phyloP scores from a whole-genome alignment of 1,284 basidiomycete genomes.

The Leccinum olivaceoglutinosum region DNA sequence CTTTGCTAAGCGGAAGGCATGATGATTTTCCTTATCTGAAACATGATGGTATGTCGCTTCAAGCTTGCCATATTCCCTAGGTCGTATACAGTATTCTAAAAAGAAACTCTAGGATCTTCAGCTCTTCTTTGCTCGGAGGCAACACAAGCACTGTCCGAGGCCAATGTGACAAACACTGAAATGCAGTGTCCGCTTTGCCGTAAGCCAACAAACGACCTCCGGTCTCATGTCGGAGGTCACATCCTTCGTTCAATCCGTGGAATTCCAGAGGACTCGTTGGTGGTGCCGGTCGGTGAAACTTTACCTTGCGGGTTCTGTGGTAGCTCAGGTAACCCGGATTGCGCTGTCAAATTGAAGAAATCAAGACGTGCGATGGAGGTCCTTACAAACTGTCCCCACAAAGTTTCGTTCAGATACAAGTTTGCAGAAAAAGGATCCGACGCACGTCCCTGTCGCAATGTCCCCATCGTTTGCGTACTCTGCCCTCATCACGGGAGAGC shows the following conservation, averaged over 20 bases:
- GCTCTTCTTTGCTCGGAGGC: neutral
- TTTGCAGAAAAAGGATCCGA: no score
- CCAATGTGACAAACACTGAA: neutral
- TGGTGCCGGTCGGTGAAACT: no score
- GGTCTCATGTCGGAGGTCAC: conserved; percentile 1
- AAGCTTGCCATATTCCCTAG: neutral
- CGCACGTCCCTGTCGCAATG: no score
- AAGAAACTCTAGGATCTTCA: neutral
- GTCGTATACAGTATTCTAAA: neutral
- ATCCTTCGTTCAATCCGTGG: neutral
- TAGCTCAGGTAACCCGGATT: no score
- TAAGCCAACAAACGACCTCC: neutral
- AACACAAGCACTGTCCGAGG: neutral
- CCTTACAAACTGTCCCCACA: no score
- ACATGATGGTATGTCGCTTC: neutral
- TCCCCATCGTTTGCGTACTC: no score
- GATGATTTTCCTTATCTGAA: neutral
- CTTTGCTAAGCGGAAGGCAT: neutral
- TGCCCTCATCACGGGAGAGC: no score
- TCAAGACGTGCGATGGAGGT: no score
- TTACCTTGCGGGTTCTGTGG: no score
- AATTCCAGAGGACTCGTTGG: neutral
- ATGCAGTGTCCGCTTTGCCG: neutral
- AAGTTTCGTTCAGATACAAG: no score
- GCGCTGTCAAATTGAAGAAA: no score